phyloP scores from a whole-genome alignment of 2,329 filamentous ascomycete species.

The Nothopassalora personata region DNA sequence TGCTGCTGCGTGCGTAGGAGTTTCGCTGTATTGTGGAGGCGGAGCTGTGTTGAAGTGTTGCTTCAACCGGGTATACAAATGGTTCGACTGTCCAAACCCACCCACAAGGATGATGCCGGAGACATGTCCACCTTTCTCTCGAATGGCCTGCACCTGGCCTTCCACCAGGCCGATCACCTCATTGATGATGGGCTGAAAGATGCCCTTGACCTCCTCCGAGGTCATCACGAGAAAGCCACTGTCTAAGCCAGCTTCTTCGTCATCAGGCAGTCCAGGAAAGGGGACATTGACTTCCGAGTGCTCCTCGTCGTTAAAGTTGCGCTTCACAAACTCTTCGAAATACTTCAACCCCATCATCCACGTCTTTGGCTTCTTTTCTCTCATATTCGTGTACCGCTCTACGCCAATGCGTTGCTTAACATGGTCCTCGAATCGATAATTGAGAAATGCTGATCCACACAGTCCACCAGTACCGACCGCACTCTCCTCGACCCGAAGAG shows the following conservation, averaged over 20 bases:
- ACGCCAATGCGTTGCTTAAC: conserved; percentile 63
- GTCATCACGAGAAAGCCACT: conserved; percentile 71
- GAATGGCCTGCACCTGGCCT: conserved; percentile 41
- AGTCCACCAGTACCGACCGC: conserved; percentile 73
- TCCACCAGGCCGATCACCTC: conserved; percentile 52
- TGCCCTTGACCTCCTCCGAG: conserved; percentile 61
- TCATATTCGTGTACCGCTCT: conserved; percentile 65
- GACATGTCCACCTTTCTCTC: conserved; percentile 36
- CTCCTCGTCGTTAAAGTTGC: conserved; percentile 72
- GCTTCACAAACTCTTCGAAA: conserved; percentile 80
- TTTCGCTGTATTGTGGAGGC: conserved; percentile 59
- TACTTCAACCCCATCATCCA: conserved; percentile 69
- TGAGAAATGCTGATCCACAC: conserved; percentile 73
- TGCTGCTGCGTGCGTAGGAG: conserved; percentile 58
- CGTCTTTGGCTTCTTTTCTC: conserved; percentile 68
- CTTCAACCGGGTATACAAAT: conserved; percentile 67
- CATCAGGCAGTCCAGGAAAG: conserved; percentile 69
- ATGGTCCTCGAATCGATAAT: conserved; percentile 75
- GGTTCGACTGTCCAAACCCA: conserved; percentile 69
- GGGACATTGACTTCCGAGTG: conserved; percentile 65
- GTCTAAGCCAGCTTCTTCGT: conserved; percentile 68
- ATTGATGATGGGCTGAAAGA: conserved; percentile 65
- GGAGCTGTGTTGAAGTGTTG: conserved; percentile 55
- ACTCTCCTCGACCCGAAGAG: conserved; percentile 69
- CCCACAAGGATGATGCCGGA: conserved; percentile 74